Conservation (phyloP, 148 eudicot species). For the Salicornia ramosissima region DNA sequence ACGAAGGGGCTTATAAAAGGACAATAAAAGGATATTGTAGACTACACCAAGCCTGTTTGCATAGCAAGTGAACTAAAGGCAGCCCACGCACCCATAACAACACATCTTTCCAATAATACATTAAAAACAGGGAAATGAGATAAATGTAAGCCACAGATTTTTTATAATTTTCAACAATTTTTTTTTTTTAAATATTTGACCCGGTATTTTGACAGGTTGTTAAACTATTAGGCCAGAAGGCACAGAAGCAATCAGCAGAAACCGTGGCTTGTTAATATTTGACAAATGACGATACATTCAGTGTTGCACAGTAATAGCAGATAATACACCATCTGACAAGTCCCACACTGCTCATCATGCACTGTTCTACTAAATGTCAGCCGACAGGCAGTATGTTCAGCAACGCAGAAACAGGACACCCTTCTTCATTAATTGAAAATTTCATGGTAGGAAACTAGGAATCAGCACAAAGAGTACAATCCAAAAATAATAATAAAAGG, state of each 20-base stretch:
- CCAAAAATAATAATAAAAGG: too few species aligned
- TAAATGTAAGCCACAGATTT: neutral
- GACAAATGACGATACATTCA: neutral
- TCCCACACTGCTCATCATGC: neutral
- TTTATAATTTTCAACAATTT: too few species aligned
- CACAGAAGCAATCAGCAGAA: neutral
- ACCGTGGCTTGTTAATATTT: neutral
- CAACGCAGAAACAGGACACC: too few species aligned
- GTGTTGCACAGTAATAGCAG: neutral
- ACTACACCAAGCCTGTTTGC: neutral
- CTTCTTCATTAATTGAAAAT: too few species aligned
- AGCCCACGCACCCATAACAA: neutral
- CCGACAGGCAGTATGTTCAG: too few species aligned
- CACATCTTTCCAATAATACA: neutral
- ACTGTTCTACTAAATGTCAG: too few species aligned
- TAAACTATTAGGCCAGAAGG: neutral
- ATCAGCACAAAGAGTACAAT: too few species aligned
- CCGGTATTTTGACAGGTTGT: neutral
- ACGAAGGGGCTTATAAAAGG: neutral
- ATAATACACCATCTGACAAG: neutral
- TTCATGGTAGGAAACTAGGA: too few species aligned
- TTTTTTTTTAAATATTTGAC: too few species aligned
- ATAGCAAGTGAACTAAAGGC: neutral
- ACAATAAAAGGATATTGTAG: neutral
- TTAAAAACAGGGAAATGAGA: neutral